A percentile compares a stretch with the other conserved stretches of the same genome.
Conservation (phyloP, 139 green algal genomes). For the Deuterostichococcus epilithicus region DNA sequence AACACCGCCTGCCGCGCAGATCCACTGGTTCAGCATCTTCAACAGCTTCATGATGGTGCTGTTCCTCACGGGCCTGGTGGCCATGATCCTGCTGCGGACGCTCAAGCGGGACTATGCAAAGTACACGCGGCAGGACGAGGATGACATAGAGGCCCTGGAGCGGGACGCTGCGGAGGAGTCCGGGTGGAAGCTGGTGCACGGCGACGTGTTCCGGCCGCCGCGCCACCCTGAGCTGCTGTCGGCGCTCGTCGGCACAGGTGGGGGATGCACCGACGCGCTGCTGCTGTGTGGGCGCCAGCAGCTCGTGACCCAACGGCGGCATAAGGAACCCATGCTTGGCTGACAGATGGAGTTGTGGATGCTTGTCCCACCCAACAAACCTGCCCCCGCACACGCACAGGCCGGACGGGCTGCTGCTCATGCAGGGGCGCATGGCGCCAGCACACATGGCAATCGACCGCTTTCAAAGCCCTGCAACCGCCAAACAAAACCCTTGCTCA, state of each 20-base stretch:
- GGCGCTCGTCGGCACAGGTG: slow-evolving; percentile 63
- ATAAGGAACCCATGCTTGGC: too few species aligned
- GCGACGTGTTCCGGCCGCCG: slow-evolving; percentile 93
- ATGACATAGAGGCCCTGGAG: slow-evolving; percentile 86
- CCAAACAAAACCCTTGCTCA: too few species aligned
- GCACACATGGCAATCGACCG: too few species aligned
- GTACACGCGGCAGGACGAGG: slow-evolving; percentile 47
- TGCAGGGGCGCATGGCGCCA: too few species aligned
- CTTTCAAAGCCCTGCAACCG: too few species aligned
- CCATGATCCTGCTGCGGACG: slow-evolving; percentile 96
- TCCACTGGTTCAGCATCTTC: slow-evolving; percentile 98
- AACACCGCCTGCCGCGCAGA: slow-evolving; percentile 46
- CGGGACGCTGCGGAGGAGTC: slow-evolving; percentile 87
- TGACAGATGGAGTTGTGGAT: too few species aligned
- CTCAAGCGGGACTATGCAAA: slow-evolving; percentile 88
- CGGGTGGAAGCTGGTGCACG: slow-evolving; percentile 98
- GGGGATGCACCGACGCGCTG: too few species aligned
- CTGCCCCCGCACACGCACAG: too few species aligned
- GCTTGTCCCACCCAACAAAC: too few species aligned
- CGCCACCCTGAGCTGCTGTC: slow-evolving; percentile 70
- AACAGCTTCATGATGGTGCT: slow-evolving; percentile 99
- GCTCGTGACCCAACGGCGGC: too few species aligned
- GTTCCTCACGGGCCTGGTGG: slow-evolving; percentile 93
- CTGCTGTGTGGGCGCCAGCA: too few species aligned
- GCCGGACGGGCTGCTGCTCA: too few species aligned